Conservation (phyloP, 768 basidiomycete species). For the Xerocomus spinulosus region DNA sequence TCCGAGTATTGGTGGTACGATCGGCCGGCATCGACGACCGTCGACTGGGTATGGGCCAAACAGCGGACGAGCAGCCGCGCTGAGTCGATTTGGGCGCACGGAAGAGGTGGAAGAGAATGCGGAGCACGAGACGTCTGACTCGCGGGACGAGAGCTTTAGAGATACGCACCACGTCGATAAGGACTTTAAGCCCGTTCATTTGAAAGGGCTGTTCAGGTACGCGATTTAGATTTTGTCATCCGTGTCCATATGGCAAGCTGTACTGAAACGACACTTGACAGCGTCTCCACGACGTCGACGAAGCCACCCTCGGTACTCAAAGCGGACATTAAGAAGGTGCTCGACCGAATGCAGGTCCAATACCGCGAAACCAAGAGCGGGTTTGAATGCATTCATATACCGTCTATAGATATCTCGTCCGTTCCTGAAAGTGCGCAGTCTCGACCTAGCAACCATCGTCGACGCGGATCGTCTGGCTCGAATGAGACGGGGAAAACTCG, state of each 20-base stretch:
- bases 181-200: conserved; percentile 89
- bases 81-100: conserved; percentile 48
- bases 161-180: conserved; percentile 52
- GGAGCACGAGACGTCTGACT: conserved; percentile 36
- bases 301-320: conserved; percentile 79
- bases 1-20: conserved; percentile 45
- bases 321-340: conserved; percentile 76
- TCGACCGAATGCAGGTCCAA: conserved; percentile 94
- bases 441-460: conserved; percentile 34
- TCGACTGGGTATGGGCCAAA: conserved; percentile 55
- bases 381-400: conserved; percentile 94
- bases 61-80: conserved; percentile 29
- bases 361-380: conserved; percentile 87
- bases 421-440: conserved; percentile 44
- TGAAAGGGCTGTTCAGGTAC: conserved; percentile 94
- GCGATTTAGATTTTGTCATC: not conserved
- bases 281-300: conserved; percentile 93
- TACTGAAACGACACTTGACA: conserved; percentile 25
- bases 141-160: conserved; percentile 41
- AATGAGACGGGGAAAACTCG: conserved; percentile 48
- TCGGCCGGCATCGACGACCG: conserved; percentile 65
- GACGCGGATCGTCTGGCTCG: conserved; percentile 47
- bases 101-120: conserved; percentile 46
- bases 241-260: conserved; percentile 1
- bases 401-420: conserved; percentile 87